Conservation (phyloP, 495 filamentous ascomycete species). For the Antarctomyces pellizariae region DNA sequence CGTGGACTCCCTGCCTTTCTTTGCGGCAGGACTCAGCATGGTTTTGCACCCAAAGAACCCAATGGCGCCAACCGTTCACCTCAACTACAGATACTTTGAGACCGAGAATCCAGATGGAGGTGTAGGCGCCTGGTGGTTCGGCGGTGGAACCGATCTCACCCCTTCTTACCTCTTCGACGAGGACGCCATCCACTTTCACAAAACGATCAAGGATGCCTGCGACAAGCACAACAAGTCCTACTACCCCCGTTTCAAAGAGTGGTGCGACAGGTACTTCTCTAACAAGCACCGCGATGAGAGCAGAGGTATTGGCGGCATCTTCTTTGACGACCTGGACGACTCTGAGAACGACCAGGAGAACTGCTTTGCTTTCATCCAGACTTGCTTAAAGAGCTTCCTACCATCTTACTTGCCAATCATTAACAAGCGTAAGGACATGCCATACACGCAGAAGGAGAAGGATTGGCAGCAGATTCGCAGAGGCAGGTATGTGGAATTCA, state of each 20-base stretch:
- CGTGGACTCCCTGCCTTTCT: slow-evolving; percentile 54
- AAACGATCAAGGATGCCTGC: slow-evolving; percentile 74
- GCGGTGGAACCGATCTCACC: slow-evolving; percentile 84
- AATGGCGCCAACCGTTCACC: slow-evolving; percentile 89
- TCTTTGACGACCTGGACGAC: slow-evolving; percentile 94
- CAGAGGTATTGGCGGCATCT: slow-evolving; percentile 88
- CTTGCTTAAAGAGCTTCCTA: slow-evolving; percentile 64
- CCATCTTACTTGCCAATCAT: slow-evolving; percentile 86
- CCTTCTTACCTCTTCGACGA: slow-evolving; percentile 90
- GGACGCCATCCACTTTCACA: slow-evolving; percentile 92
- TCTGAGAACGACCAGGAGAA: slow-evolving; percentile 71
- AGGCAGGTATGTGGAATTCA: slow-evolving; percentile 94
- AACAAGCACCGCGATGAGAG: slow-evolving; percentile 75
- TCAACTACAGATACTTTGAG: slow-evolving; percentile 99
- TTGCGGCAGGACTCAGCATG: slow-evolving; percentile 77
- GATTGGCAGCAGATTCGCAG: slow-evolving; percentile 89
- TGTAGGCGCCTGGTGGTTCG: slow-evolving; percentile 89
- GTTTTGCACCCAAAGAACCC: slow-evolving; percentile 87
- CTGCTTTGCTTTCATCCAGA: slow-evolving; percentile 75
- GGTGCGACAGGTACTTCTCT: slow-evolving; percentile 96
- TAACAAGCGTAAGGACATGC: slow-evolving; percentile 69
- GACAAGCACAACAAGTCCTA: slow-evolving; percentile 83
- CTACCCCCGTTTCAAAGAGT: slow-evolving; percentile 89
- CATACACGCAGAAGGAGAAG: slow-evolving; percentile 64
- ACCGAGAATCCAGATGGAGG: slow-evolving; percentile 53